Base-by-base conservation (phyloP, 208 protist species). In the Acanthamoeba culbertsoni region DNA sequence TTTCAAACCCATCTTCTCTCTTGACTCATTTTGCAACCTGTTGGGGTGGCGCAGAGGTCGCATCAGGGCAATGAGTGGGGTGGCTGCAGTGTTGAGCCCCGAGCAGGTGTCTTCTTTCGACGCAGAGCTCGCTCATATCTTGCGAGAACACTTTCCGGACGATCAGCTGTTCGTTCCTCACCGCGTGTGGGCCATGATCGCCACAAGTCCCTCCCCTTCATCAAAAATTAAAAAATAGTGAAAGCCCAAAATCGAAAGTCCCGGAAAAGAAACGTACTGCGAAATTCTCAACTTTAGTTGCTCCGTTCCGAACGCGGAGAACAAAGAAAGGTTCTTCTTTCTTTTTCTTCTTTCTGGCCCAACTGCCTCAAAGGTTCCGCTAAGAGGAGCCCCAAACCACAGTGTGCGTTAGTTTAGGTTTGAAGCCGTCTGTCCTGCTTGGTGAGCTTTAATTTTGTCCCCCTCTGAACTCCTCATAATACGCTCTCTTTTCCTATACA, bases 121-220 rank as follows among this genome's bases (percentile, higher is more conserved):
- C 37, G 0, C 5, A 10, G 46, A 88, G 77, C 77, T 63, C 0
- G 77, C 26, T 16, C 46, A 42, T 10, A 7, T 88, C 18, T 48
- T 88, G 26, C 77, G 28, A 7, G 77, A 55, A 37, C 42, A 43
- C 51, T 23, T 35, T 3, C 77, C 77, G 8, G 77, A 59, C 33
- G 77, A 59, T 42, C 77, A 12, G 14, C 46, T 88, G 0, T 28
- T 63, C 46, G 23, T 88, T 12, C 77, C 77, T 23, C 77, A 88
- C 23, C 43, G 77, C n/a, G 77, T 88, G 1, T 88, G 77, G 77
- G 77, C 48, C 14, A 88, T 88, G 46, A 26, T 88, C 12, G 68
- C 68, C 68, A 75, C 63, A n/a, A n/a, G n/a, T n/a, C n/a, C n/a
- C n/a, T n/a, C n/a, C n/a, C n/a, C n/a, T n/a, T n/a, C n/a, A n/a